Percentiles rank a stretch among this genome's conserved stretches.
phyloP scores from a whole-genome alignment of 768 basidiomycete species.

The Auricularia heimuer region DNA sequence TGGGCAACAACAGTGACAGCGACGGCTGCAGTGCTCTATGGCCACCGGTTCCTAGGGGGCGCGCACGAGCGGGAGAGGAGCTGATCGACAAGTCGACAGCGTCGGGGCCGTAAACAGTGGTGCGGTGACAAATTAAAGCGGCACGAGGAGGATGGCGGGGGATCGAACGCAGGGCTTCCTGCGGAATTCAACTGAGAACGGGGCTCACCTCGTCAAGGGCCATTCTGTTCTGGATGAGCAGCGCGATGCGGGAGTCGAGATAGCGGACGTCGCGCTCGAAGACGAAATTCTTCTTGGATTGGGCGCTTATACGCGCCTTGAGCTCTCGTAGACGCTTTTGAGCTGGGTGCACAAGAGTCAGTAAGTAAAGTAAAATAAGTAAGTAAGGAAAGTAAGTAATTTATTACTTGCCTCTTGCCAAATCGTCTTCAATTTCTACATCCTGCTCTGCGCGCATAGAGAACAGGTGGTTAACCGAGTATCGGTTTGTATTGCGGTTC shows the following conservation, averaged over 20 bases:
- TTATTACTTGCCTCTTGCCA: slow-evolving; percentile 68
- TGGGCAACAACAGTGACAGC: too few species aligned
- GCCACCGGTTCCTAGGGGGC: too few species aligned
- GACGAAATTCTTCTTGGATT: slow-evolving; percentile 99
- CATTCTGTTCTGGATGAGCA: slow-evolving; percentile 98
- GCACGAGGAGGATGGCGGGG: background rate
- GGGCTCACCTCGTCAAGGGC: slow-evolving; percentile 78
- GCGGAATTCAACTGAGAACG: background rate
- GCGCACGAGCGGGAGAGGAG: too few species aligned
- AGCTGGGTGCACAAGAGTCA: slow-evolving; percentile 36
- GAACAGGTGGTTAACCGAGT: slow-evolving; percentile 91
- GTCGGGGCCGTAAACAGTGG: too few species aligned
- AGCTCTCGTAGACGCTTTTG: slow-evolving; percentile 95
- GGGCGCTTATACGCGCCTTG: slow-evolving; percentile 93
- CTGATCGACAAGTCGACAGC: too few species aligned
- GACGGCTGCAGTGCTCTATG: too few species aligned
- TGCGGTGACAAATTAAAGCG: background rate
- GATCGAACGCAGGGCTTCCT: background rate
- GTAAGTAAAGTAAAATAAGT: slow-evolving; percentile 1
- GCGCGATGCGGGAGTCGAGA: slow-evolving; percentile 91
- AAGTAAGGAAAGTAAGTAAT: background rate
- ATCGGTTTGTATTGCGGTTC: slow-evolving; percentile 91
- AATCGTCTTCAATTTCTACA: slow-evolving; percentile 93
- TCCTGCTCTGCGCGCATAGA: slow-evolving; percentile 99
- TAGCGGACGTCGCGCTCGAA: slow-evolving; percentile 97